phyloP scores from a whole-genome alignment of 2,329 filamentous ascomycete species.

The Cadophora sp. region DNA sequence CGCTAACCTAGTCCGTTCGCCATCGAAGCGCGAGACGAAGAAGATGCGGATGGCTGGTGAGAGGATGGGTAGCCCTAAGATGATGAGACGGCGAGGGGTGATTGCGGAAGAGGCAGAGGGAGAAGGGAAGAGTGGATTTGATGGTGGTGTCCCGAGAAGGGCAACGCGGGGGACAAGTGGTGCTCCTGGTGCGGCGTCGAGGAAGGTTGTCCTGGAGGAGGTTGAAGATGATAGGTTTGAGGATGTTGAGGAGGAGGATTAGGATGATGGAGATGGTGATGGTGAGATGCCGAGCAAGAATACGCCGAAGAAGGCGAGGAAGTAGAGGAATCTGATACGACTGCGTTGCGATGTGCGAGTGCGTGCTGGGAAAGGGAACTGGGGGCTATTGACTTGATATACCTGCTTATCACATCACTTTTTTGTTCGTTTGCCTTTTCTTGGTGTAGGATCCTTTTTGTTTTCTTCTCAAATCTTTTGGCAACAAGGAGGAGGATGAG shows the following conservation, averaged over 20 bases:
- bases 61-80: not conserved
- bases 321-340: not conserved
- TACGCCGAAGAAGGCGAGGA: not conserved
- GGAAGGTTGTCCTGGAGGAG: constrained; percentile 10
- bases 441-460: not conserved
- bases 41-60: constrained; percentile 6
- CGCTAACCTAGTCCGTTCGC: not conserved
- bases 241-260: constrained; percentile 5
- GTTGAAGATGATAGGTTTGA: constrained; percentile 6
- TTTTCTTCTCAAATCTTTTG: too few relatives aligned
- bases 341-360: not conserved
- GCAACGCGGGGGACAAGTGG: constrained; percentile 19
- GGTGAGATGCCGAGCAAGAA: not conserved
- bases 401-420: too few relatives aligned
- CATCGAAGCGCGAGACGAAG: constrained; percentile 10
- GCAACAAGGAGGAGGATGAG: not conserved
- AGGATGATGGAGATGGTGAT: not conserved
- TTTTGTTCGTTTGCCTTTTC: not conserved
- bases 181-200: constrained; percentile 14
- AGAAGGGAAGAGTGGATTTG: constrained; percentile 5
- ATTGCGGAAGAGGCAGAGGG: constrained; percentile 17
- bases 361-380: not conserved
- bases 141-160: not conserved
- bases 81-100: not conserved
- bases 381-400: not conserved